These are phyloP conservation scores for Entomophthora muscae DNA, from an alignment of 371 early-diverging fungal species.

Conservation along the genomic window DNA sequence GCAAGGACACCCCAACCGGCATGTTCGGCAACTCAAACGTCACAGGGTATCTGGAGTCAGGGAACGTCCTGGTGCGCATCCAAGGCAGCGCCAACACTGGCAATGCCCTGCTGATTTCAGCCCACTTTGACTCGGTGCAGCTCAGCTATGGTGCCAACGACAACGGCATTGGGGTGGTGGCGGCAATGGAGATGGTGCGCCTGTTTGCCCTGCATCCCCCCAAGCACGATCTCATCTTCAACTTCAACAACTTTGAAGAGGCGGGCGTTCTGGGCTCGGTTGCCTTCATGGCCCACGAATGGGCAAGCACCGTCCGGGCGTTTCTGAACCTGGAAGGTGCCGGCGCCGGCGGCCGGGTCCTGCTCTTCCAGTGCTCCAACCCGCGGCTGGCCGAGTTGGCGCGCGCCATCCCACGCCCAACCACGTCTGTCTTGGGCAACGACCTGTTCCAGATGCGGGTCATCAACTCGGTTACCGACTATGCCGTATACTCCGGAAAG, in stretches of 20 bases:
- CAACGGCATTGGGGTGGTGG: slow-evolving; percentile 58
- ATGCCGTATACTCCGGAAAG: slow-evolving; percentile 28
- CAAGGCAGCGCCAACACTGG: slow-evolving; percentile 1
- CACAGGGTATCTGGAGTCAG: background rate
- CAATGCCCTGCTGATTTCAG: slow-evolving; percentile 26
- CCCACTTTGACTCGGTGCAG: slow-evolving; percentile 47
- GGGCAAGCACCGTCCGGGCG: slow-evolving; percentile 45
- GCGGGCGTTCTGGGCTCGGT: slow-evolving; percentile 51
- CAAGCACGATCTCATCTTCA: slow-evolving; percentile 46
- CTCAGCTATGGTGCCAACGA: slow-evolving; percentile 69
- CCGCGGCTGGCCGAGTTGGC: slow-evolving; percentile 21
- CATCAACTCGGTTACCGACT: slow-evolving; percentile 55
- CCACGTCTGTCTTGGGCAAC: slow-evolving; percentile 39
- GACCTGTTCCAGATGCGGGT: slow-evolving; percentile 40
- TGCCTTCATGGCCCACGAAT: slow-evolving; percentile 55
- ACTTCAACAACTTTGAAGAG: slow-evolving; percentile 81
- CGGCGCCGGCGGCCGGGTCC: slow-evolving; percentile 58
- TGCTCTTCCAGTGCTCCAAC: slow-evolving; percentile 46
- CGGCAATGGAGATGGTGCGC: slow-evolving; percentile 31
- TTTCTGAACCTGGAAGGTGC: slow-evolving; percentile 73
- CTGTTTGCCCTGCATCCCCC: slow-evolving; percentile 18
- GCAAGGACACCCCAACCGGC: background rate
- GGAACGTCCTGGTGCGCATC: background rate
- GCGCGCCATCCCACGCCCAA: slow-evolving; percentile 24
- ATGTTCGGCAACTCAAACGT: background rate